Evolutionary conservation across 345 rosid genomes (phyloP).

Genomic region (Acer negundo): DNA sequence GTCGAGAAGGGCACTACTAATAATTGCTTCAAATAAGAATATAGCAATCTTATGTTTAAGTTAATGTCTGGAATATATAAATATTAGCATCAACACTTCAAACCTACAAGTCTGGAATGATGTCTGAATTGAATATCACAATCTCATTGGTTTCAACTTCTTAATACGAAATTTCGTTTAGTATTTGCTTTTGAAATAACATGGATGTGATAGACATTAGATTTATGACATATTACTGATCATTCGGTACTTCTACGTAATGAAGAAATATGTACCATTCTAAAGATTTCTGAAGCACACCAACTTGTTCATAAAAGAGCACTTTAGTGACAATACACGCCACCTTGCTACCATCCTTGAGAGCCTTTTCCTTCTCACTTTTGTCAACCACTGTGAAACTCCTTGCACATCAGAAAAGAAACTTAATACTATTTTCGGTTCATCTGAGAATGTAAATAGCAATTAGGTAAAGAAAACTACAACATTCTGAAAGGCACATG

Average conservation of each 20-base stretch:
- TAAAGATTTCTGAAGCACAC: conserved; percentile 65
- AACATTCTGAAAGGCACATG: conserved; percentile 35
- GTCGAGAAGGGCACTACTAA: neutral
- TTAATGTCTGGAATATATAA: neutral
- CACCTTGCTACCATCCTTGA: conserved; percentile 83
- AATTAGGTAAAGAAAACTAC: neutral
- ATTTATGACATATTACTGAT: neutral
- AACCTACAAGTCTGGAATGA: neutral
- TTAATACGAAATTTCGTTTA: neutral
- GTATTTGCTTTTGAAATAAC: neutral
- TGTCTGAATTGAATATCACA: too few relatives aligned
- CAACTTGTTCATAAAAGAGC: conserved; percentile 70
- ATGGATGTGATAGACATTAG: neutral
- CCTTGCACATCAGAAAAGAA: conserved; percentile 41
- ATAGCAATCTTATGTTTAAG: neutral
- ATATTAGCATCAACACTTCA: neutral
- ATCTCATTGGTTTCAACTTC: neutral
- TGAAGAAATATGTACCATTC: conserved; percentile 54
- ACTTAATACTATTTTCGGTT: neutral
- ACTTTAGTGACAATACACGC: conserved; percentile 84
- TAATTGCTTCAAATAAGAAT: neutral
- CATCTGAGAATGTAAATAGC: conserved; percentile 9
- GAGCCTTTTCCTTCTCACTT: conserved; percentile 85
- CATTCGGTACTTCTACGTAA: neutral
- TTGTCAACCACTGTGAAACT: conserved; percentile 83